Conservation (phyloP, 805 yeast genomes). For the Candida incommunis region DNA sequence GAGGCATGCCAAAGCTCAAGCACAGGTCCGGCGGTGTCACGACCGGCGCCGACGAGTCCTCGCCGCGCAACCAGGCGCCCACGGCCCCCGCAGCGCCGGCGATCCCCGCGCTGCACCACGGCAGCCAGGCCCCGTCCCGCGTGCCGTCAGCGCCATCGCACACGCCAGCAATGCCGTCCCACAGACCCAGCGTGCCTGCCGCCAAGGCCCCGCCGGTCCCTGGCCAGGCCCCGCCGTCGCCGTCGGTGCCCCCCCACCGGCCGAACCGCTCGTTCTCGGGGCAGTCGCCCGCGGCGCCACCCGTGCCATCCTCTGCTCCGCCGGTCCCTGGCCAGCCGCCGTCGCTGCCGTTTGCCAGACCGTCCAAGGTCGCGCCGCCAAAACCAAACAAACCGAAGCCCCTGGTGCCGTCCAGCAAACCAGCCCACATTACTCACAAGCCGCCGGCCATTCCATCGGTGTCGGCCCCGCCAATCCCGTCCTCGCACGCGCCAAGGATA, state of each 20-base stretch:
- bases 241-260: constrained; percentile 6
- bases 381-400: not conserved
- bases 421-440: no score
- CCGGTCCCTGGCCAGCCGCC: constrained; percentile 5
- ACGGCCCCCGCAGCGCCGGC: not conserved
- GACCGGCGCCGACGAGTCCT: constrained; percentile 9
- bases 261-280: not conserved
- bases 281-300: constrained; percentile 6
- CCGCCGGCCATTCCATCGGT: not conserved
- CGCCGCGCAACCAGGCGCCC: not conserved
- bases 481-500: no score
- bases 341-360: constrained; percentile 2
- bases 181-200: not conserved
- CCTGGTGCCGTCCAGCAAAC: not conserved
- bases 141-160: not conserved
- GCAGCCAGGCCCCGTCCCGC: not conserved
- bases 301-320: constrained; percentile 3
- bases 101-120: not conserved
- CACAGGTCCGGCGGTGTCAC: constrained; percentile 25
- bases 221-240: not conserved
- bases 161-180: not conserved
- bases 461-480: constrained; percentile 1
- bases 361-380: not conserved
- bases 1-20: constrained; percentile 64
- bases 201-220: not conserved